Evolutionary conservation across 1,284 basidiomycete genomes (phyloP).

Genomic region (Pseudozyma sp.): DNA sequence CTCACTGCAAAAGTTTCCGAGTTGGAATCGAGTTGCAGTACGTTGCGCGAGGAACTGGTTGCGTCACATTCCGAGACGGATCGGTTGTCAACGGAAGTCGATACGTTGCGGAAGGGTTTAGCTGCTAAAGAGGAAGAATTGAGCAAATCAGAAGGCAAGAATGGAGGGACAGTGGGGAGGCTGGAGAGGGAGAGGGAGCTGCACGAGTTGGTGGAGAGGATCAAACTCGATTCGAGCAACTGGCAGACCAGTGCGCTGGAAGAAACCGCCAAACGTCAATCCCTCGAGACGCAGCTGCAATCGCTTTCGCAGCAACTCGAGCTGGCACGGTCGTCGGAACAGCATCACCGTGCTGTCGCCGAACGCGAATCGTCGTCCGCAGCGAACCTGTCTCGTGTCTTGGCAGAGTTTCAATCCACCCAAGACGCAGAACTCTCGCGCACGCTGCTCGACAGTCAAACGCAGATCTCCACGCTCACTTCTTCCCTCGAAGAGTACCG

Average conservation of each 20-base stretch:
- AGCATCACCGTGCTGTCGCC: constrained; percentile 74
- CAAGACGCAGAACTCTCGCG: constrained; percentile 75
- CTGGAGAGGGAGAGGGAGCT: constrained; percentile 40
- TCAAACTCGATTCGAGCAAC: constrained; percentile 47
- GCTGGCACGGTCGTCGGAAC: constrained; percentile 22
- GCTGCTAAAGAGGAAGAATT: constrained; percentile 1
- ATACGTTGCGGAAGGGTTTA: constrained; percentile 27
- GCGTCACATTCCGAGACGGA: constrained; percentile 47
- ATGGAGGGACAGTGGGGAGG: neutral
- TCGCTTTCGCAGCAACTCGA: constrained; percentile 70
- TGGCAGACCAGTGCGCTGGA: constrained; percentile 46
- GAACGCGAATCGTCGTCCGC: constrained; percentile 81
- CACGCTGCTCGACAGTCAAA: constrained; percentile 83
- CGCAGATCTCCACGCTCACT: constrained; percentile 78
- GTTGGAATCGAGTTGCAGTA: constrained; percentile 2
- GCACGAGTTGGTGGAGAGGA: constrained; percentile 51
- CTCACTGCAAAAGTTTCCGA: constrained; percentile 33
- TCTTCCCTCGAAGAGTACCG: constrained; percentile 85
- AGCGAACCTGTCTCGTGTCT: constrained; percentile 86
- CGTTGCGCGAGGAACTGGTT: constrained; percentile 50
- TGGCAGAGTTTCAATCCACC: constrained; percentile 90
- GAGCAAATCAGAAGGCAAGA: neutral
- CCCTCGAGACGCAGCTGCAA: constrained; percentile 77
- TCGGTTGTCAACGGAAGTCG: constrained; percentile 44
- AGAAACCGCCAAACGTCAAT: constrained; percentile 55